Evolutionary conservation across 441 rosid species (phyloP).

Genomic region (Sinapis alba): DNA sequence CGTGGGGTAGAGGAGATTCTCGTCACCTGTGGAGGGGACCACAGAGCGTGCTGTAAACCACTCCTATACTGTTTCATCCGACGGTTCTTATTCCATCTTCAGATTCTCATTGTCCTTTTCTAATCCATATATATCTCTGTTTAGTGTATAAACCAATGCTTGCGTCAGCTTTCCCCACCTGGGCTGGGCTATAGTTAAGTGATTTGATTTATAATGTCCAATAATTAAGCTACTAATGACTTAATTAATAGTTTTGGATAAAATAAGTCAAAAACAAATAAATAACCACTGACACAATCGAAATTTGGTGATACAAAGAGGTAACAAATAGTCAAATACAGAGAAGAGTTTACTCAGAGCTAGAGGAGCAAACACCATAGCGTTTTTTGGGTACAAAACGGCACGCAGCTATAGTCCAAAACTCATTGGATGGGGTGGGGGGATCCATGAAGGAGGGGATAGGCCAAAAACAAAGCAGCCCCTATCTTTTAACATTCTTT

Average conservation of each 20-base stretch:
- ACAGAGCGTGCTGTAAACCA: constrained; percentile 39
- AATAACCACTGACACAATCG: constrained; percentile 14
- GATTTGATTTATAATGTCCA: not conserved
- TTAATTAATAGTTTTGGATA: not conserved
- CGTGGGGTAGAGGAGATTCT: constrained; percentile 23
- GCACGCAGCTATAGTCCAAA: constrained; percentile 28
- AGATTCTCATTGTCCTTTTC: not conserved
- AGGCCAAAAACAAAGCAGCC: constrained; percentile 35
- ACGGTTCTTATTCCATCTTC: constrained; percentile 27
- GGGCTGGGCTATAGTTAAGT: not conserved
- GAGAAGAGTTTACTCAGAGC: constrained; percentile 16
- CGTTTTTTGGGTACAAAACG: constrained; percentile 28
- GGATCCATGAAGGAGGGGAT: constrained; percentile 8
- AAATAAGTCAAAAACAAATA: not conserved
- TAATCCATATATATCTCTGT: not conserved
- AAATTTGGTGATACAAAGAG: constrained; percentile 12
- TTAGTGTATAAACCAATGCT: constrained; percentile 18
- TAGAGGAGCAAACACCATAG: constrained; percentile 28
- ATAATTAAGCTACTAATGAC: not conserved
- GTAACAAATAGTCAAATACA: constrained; percentile 24
- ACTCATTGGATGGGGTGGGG: not conserved
- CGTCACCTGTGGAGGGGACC: constrained; percentile 42
- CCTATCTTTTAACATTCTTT: constrained; percentile 20
- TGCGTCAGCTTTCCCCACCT: constrained; percentile 40
- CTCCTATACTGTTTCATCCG: constrained; percentile 30